Percentiles rank a stretch among this genome's conserved stretches.
Evolutionary conservation across 139 green algal genomes (phyloP).

Genomic region (Asterochloris sp.): DNA sequence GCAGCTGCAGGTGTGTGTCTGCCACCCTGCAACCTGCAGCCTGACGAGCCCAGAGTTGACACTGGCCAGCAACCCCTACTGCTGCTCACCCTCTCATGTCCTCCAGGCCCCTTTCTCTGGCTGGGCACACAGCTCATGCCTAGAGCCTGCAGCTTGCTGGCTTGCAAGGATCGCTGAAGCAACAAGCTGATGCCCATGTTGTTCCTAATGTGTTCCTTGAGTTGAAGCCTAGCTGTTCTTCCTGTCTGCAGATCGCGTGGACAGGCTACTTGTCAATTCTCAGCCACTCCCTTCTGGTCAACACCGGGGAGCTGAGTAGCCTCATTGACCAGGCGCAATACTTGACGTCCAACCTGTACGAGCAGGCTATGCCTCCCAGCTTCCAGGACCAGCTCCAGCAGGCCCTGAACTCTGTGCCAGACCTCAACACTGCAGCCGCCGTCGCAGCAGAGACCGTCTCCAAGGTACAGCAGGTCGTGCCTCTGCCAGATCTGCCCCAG

Average conservation of each 20-base stretch:
- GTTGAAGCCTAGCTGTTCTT: background rate
- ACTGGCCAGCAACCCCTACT: background rate
- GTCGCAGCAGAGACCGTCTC: too few species aligned
- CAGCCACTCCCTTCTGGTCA: slow-evolving; percentile 16
- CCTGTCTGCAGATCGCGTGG: slow-evolving; percentile 22
- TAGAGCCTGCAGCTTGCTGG: background rate
- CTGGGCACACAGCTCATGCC: too few species aligned
- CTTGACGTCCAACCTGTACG: slow-evolving; percentile 11
- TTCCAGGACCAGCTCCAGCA: background rate
- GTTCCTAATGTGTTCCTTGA: background rate
- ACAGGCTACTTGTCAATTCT: slow-evolving; percentile 25
- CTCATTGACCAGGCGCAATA: slow-evolving; percentile 17
- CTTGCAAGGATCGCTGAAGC: background rate
- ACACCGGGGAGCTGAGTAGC: slow-evolving; percentile 16
- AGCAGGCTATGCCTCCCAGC: slow-evolving; percentile 9
- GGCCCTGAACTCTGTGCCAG: background rate
- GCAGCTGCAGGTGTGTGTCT: background rate
- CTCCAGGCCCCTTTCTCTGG: too few species aligned
- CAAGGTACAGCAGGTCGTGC: too few species aligned
- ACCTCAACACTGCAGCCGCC: too few species aligned
- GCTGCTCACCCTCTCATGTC: background rate
- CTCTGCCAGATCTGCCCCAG: too few species aligned
- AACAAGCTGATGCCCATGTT: background rate
- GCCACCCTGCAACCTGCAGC: background rate
- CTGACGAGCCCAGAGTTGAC: background rate